A percentile compares a stretch with the other conserved stretches of the same genome.
Conservation (phyloP, 208 protist genomes). For the Vickermania spadyakhi region DNA sequence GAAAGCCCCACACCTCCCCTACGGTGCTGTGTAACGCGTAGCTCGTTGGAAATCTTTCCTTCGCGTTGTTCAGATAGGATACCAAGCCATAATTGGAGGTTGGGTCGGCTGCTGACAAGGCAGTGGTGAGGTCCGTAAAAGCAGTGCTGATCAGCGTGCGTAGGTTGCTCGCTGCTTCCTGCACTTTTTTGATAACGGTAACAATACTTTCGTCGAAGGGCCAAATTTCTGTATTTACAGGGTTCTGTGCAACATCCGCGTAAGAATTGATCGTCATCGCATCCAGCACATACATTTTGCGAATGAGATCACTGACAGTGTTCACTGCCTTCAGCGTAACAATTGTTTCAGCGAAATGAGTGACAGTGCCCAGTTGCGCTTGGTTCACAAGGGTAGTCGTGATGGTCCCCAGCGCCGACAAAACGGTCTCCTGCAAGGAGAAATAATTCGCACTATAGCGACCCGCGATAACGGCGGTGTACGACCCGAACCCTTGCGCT, state of each 20-base stretch:
- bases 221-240: not conserved
- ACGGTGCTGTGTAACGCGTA: not conserved
- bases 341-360: not conserved
- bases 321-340: not conserved
- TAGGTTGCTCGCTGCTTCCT: not conserved
- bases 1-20: not conserved
- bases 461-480: not conserved
- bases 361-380: not conserved
- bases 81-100: not conserved
- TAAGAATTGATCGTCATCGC: not conserved
- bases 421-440: not conserved
- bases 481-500: not conserved
- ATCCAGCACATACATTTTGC: constrained; percentile 1
- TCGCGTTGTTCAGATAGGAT: not conserved
- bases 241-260: not conserved
- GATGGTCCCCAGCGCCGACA: not conserved
- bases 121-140: not conserved
- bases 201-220: not conserved
- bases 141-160: not conserved
- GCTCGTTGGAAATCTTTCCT: not conserved
- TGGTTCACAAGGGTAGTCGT: not conserved
- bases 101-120: not conserved
- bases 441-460: not conserved
- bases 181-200: not conserved
- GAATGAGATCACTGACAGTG: not conserved